These are phyloP conservation scores for Catenaria anguillulae DNA, from an alignment of 371 early-diverging fungal genomes.

Conservation along the genomic window DNA sequence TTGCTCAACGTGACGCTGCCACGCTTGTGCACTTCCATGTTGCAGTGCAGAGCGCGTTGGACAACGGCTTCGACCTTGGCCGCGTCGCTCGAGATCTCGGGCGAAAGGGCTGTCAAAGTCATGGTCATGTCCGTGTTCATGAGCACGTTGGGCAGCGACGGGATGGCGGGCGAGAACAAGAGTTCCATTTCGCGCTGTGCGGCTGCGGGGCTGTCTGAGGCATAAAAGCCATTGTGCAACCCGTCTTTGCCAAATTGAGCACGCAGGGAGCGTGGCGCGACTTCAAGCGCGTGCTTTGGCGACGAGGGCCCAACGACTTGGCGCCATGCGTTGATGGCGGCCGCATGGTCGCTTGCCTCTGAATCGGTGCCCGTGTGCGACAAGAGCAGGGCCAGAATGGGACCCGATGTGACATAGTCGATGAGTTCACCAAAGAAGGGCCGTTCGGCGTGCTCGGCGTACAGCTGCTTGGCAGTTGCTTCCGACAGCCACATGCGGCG, in stretches of 20 bases:
- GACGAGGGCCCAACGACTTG: not conserved
- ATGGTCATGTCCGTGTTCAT: not conserved
- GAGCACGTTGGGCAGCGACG: not conserved
- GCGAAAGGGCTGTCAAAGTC: not conserved
- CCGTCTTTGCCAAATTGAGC: conserved; percentile 48
- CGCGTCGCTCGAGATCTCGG: not conserved
- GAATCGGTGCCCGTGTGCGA: not conserved
- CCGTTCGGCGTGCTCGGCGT: conserved; percentile 45
- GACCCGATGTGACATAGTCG: conserved; percentile 47
- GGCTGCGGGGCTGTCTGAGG: conserved; percentile 43
- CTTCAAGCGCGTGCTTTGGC: not conserved
- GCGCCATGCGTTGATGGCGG: not conserved
- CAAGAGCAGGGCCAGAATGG: not conserved
- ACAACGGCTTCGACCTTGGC: conserved; percentile 5
- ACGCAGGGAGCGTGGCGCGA: conserved; percentile 17
- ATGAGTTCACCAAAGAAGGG: conserved; percentile 51
- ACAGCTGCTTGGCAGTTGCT: conserved; percentile 43
- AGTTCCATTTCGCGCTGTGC: conserved; percentile 52
- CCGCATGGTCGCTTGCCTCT: not conserved
- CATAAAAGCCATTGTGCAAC: conserved; percentile 55
- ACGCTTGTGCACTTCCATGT: conserved; percentile 5
- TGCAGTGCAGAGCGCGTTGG: not conserved
- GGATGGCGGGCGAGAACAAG: conserved; percentile 24
- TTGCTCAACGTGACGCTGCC: not conserved
- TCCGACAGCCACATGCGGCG: conserved; percentile 36